Percentiles rank a stretch among this genome's conserved stretches.
phyloP scores from a whole-genome alignment of 352 stramenopile genomes.

The Blastocystis sp. region DNA sequence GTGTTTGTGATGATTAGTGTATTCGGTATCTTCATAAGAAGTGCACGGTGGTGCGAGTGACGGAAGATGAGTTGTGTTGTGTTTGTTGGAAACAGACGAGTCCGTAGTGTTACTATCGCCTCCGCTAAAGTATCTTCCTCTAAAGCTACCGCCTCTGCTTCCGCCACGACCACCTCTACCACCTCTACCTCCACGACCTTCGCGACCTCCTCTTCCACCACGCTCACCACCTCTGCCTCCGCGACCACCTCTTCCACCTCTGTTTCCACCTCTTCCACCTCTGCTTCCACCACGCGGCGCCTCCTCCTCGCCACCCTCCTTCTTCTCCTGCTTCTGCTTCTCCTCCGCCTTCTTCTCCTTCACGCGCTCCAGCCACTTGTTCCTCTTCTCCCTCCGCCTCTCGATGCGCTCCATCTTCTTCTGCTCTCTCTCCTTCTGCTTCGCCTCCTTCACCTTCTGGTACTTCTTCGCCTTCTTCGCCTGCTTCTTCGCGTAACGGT shows the following conservation, averaged over 20 bases:
- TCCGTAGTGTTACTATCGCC: background rate
- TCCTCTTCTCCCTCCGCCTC: background rate
- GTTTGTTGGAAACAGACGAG: background rate
- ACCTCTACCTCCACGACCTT: constrained; percentile 4
- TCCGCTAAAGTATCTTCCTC: background rate
- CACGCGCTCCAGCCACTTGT: background rate
- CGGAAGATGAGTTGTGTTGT: background rate
- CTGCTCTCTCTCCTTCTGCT: constrained; percentile 12
- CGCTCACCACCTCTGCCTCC: background rate
- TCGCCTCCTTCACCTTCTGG: background rate
- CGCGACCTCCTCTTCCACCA: background rate
- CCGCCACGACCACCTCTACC: background rate
- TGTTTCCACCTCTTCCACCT: background rate
- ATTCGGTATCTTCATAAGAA: constrained; percentile 9
- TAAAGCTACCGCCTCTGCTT: background rate
- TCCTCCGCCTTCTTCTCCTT: constrained; percentile 4
- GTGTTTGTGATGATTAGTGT: background rate
- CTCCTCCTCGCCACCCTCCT: background rate
- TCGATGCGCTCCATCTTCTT: background rate
- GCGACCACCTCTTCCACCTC: background rate
- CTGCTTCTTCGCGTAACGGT: background rate
- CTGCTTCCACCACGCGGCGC: background rate
- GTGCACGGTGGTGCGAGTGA: background rate
- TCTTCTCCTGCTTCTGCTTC: constrained; percentile 3
- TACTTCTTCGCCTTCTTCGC: constrained; percentile 14